Conservation (phyloP, 768 basidiomycete genomes). For the Rhodotorula taiwanensis region DNA sequence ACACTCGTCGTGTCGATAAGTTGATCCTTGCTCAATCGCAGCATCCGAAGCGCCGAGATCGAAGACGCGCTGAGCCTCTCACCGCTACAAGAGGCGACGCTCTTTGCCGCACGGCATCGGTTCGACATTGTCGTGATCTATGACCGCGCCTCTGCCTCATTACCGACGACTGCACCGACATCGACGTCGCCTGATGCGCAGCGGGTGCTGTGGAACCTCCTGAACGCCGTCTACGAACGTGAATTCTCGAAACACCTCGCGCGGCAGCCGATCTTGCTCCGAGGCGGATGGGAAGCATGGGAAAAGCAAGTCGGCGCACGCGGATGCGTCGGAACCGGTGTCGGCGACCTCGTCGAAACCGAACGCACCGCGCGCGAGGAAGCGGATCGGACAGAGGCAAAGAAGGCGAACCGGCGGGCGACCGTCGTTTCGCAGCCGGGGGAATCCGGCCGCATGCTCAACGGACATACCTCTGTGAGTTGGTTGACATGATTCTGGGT, state of each 20-base stretch:
- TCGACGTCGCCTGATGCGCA: conserved; percentile 48
- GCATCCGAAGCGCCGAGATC: conserved; percentile 60
- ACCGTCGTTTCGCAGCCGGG: too few species aligned
- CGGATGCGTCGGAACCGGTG: conserved; percentile 35
- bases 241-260: conserved; percentile 60
- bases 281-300: conserved; percentile 82
- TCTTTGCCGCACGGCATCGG: conserved; percentile 78
- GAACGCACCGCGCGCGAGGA: conserved; percentile 6
- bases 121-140: conserved; percentile 84
- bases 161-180: conserved; percentile 50
- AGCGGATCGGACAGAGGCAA: not conserved
- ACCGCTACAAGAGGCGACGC: conserved; percentile 60
- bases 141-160: conserved; percentile 56
- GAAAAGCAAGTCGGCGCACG: conserved; percentile 52
- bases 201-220: conserved; percentile 45
- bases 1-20: not conserved
- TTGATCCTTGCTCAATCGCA: conserved; percentile 43
- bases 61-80: conserved; percentile 68
- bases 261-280: conserved; percentile 69
- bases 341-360: not conserved
- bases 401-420: conserved; percentile 22
- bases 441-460: too few species aligned
- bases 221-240: conserved; percentile 63
- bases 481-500: too few species aligned
- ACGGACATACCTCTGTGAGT: too few species aligned